Evolutionary conservation across 257 asterid species (phyloP).

Genomic region (Gentiana macrophylla): DNA sequence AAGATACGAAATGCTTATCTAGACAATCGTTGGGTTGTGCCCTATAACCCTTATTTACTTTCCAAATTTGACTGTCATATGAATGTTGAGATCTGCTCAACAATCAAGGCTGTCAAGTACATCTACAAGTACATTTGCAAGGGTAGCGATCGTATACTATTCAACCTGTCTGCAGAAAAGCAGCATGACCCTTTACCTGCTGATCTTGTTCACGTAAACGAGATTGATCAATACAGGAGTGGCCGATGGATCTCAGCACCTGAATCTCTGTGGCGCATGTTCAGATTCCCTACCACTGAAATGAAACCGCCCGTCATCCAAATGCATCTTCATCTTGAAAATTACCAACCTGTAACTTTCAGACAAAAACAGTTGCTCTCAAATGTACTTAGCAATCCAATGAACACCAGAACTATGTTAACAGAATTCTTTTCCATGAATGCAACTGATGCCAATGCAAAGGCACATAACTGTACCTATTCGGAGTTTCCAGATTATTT

Average conservation of each 20-base stretch:
- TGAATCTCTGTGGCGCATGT: too few relatives aligned
- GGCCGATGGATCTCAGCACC: too few relatives aligned
- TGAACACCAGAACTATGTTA: too few relatives aligned
- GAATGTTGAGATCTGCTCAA: too few relatives aligned
- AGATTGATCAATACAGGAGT: too few relatives aligned
- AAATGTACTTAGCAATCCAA: neutral
- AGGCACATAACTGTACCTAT: neutral
- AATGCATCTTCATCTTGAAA: neutral
- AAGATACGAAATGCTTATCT: neutral
- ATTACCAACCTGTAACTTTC: neutral
- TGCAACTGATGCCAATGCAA: neutral
- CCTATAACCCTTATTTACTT: neutral
- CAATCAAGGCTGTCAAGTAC: too few relatives aligned
- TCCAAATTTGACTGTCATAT: neutral
- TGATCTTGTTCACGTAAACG: too few relatives aligned
- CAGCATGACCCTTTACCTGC: too few relatives aligned
- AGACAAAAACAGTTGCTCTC: neutral
- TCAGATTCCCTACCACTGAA: neutral
- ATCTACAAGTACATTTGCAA: too few relatives aligned
- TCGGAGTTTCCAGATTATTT: neutral
- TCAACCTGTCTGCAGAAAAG: too few relatives aligned
- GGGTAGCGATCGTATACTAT: too few relatives aligned
- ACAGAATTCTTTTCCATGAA: neutral
- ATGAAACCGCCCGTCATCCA: neutral
- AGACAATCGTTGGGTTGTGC: neutral